Base-by-base conservation (phyloP, 1,139 yeast genomes). In the Pichia sp. region DNA sequence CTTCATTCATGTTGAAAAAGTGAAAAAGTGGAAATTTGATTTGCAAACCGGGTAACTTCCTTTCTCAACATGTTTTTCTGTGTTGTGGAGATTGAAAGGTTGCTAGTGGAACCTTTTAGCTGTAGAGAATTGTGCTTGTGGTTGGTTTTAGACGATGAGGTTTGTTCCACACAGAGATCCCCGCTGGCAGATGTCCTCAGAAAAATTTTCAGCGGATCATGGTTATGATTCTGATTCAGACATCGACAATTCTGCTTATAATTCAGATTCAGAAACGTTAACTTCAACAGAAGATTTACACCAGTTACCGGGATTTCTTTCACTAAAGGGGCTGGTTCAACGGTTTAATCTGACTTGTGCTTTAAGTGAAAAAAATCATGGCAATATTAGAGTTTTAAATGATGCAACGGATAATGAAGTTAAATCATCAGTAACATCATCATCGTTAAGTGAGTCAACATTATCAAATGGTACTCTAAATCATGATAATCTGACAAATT, bases 281-380 rank as follows among this genome's bases (percentile, higher is more conserved):
- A 22, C 51, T 11, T 44, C 51, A 11, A n/a, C 10, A 19, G 54
- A 46, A 5, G 45, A 44, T 11, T 25, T 53, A n/a, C 42, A 49
- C 13, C 25, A 34, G 11, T 33, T 54, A 22, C 22, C 52, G 1
- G 45, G 46, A 3, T 50, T 48, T 29, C 30, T 56, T 3, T 39
- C 44, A 3, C n/a, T 28, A 3, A 39, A 50, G 8, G 54, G 54
- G 8, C 47, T 56, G 18, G 28, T 39, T 6, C 43, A 51, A 6
- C 45, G 59, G 29, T 56, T 53, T 30, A 30, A 50, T 10, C 16
- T 48, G n/a, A 47, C 47, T 0, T 43, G 47, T 13, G 22, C 18
- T 25, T 28, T 55, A 19, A 38, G 34, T 5, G 53, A 49, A 8
- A 28, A 27, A 13, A 22, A 28, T 10, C 18, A 28, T 5, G 8